Evolutionary conservation across 2,329 filamentous ascomycete species (phyloP).

Genomic region (Verticillium dahliae): DNA sequence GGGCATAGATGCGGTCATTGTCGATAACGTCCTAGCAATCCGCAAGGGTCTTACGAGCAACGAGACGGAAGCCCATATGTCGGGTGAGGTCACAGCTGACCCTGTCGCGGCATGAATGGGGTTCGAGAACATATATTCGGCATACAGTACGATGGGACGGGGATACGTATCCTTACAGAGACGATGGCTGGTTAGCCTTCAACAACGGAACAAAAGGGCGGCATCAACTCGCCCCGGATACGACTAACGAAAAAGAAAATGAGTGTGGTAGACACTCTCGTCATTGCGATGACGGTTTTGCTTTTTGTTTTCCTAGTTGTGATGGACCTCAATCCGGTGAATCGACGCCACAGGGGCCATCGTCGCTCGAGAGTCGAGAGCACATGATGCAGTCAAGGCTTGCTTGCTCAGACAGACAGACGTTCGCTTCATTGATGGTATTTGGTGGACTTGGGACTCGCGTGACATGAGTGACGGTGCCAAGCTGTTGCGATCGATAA

Average conservation of each 20-base stretch:
- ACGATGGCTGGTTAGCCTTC: neutral
- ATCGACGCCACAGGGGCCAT: neutral
- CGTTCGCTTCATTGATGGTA: neutral
- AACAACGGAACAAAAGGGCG: neutral
- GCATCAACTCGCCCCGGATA: neutral
- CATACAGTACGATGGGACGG: neutral
- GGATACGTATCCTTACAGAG: neutral
- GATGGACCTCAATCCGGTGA: neutral
- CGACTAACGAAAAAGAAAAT: neutral
- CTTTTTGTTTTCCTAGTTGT: neutral
- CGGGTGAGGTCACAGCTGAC: slow-evolving; percentile 9
- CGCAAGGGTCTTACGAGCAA: slow-evolving; percentile 71
- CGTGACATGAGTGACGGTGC: neutral
- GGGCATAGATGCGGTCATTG: slow-evolving; percentile 96
- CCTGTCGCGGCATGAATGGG: neutral
- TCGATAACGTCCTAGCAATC: slow-evolving; percentile 89
- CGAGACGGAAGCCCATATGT: slow-evolving; percentile 7
- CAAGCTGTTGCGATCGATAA: neutral
- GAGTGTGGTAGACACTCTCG: neutral
- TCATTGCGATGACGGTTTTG: neutral
- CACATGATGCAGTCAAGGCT: neutral
- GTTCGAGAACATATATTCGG: neutral
- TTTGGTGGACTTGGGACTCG: neutral
- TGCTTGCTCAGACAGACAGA: neutral
- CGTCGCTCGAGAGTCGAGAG: neutral